Evolutionary conservation across 2,329 filamentous ascomycete genomes (phyloP).

Genomic region (Immersiporthe knoxdaviesiana): DNA sequence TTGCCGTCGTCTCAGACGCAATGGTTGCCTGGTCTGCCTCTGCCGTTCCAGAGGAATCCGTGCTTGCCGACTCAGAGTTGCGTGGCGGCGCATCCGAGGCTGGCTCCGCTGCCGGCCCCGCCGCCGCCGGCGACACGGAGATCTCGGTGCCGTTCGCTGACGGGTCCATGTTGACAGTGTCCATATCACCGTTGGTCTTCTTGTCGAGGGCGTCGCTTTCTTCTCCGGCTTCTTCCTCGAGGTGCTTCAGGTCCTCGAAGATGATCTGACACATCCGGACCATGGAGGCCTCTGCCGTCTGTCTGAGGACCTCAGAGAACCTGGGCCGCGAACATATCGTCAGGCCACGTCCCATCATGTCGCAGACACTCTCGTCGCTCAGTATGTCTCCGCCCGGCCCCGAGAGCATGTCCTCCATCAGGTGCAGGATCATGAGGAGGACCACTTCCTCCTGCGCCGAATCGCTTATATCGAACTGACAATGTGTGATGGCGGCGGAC

Average conservation of each 20-base stretch:
- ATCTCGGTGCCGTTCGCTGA: constrained; percentile 62
- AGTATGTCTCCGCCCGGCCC: constrained; percentile 88
- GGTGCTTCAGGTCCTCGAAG: constrained; percentile 86
- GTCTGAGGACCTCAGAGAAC: constrained; percentile 85
- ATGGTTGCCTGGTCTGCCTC: constrained; percentile 29
- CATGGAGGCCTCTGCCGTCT: constrained; percentile 96
- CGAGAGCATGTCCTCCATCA: constrained; percentile 99
- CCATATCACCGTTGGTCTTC: constrained; percentile 68
- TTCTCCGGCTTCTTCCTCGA: constrained; percentile 75
- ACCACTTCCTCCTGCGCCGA: constrained; percentile 95
- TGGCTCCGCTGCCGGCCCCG: constrained; percentile 28
- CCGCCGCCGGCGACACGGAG: constrained; percentile 30
- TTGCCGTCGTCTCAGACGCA: constrained; percentile 26
- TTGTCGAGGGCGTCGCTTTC: constrained; percentile 68
- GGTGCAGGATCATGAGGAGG: constrained; percentile 86
- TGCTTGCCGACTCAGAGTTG: constrained; percentile 46
- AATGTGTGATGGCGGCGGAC: constrained; percentile 94
- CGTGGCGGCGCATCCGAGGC: constrained; percentile 35
- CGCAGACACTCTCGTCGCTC: constrained; percentile 97
- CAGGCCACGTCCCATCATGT: constrained; percentile 98
- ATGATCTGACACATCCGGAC: constrained; percentile 99
- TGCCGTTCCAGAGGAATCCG: constrained; percentile 34
- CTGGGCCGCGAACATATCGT: constrained; percentile 96
- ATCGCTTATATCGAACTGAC: constrained; percentile 95
- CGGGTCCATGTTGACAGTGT: constrained; percentile 82